phyloP scores from a whole-genome alignment of 208 protist genomes.

The Leptomonas seymouri region DNA sequence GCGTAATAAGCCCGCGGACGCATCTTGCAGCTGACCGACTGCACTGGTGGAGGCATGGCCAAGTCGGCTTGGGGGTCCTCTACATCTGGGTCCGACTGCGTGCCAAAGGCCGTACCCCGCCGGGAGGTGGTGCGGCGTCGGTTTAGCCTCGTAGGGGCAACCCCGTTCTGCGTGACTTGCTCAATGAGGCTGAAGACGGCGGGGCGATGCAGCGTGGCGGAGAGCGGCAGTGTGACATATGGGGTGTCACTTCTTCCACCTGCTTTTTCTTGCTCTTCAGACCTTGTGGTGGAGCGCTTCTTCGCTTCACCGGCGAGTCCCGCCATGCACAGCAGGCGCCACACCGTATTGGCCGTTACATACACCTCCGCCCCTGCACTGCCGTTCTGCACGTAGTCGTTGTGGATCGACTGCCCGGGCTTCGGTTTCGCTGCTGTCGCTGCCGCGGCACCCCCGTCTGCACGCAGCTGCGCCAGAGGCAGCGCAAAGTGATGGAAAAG shows the following conservation, averaged over 20 bases:
- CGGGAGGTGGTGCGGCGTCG: background rate
- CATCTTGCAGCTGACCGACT: slow-evolving; percentile 26
- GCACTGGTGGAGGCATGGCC: background rate
- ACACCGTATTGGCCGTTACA: slow-evolving; percentile 60
- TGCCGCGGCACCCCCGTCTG: background rate
- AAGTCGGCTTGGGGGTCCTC: background rate
- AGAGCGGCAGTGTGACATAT: slow-evolving; percentile 18
- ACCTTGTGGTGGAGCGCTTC: slow-evolving; percentile 15
- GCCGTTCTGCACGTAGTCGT: background rate
- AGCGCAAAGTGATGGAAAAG: slow-evolving; percentile 63
- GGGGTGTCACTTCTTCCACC: background rate
- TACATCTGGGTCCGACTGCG: background rate
- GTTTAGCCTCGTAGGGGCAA: slow-evolving; percentile 7
- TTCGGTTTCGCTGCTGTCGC: background rate
- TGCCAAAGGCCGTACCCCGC: background rate
- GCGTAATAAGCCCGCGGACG: slow-evolving; percentile 36
- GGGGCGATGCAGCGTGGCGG: slow-evolving; percentile 57
- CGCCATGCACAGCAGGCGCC: slow-evolving; percentile 57
- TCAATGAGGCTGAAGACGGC: slow-evolving; percentile 67
- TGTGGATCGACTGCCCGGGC: background rate
- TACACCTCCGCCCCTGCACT: slow-evolving; percentile 13
- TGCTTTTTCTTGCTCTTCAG: background rate
- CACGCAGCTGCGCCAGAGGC: slow-evolving; percentile 20
- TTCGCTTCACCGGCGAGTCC: slow-evolving; percentile 43
- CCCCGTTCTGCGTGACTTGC: slow-evolving; percentile 37